phyloP scores from a whole-genome alignment of 164 flowering plant genomes.

The Dillenia turbinata region DNA sequence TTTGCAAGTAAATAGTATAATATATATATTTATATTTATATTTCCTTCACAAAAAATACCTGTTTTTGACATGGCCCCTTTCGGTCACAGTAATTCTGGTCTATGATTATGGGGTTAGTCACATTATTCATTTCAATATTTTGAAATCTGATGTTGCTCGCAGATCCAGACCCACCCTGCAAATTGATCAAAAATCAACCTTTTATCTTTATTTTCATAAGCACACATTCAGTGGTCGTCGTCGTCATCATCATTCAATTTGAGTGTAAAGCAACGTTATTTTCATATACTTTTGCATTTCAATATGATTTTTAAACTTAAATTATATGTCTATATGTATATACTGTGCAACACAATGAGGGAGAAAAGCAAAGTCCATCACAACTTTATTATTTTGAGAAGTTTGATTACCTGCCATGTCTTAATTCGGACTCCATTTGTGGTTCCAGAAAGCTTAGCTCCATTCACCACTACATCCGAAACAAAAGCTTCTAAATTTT shows the following conservation, averaged over 20 bases:
- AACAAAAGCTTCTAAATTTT: constrained; percentile 40
- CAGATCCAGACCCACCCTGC: constrained; percentile 53
- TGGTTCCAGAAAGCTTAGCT: constrained; percentile 41
- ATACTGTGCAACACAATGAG: neutral
- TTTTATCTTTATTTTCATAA: too few relatives aligned
- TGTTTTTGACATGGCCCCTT: constrained; percentile 31
- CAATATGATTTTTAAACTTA: too few relatives aligned
- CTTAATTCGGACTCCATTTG: constrained; percentile 61
- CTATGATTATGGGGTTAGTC: constrained; percentile 43
- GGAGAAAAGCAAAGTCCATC: neutral
- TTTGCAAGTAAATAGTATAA: too few relatives aligned
- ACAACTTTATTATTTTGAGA: neutral
- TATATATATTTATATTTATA: too few relatives aligned
- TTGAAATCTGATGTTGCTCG: constrained; percentile 36
- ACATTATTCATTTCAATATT: constrained; percentile 43
- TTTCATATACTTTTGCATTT: too few relatives aligned
- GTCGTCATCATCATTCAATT: too few relatives aligned
- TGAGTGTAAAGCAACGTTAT: too few relatives aligned
- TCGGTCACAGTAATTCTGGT: constrained; percentile 56
- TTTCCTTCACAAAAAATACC: constrained; percentile 19
- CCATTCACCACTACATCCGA: constrained; percentile 39
- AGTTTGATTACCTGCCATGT: constrained; percentile 39
- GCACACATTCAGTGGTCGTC: too few relatives aligned
- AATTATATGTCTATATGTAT: too few relatives aligned
- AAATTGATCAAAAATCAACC: neutral